Percentiles rank a stretch among this genome's conserved stretches.
Conservation (phyloP, 257 asterid genomes). For the Ilex asprella region DNA sequence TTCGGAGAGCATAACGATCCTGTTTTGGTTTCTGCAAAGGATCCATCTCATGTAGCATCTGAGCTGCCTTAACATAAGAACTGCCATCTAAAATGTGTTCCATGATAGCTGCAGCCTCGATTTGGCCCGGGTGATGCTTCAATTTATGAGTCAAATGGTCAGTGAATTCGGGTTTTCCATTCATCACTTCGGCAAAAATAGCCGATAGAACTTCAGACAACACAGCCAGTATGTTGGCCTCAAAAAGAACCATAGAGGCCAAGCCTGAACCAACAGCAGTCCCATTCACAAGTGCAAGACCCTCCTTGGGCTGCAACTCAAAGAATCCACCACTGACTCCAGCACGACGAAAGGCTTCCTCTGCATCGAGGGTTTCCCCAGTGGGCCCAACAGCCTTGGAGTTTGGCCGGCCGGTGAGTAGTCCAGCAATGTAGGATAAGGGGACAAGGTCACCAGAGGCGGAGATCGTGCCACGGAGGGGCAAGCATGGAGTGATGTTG, state of each 20-base stretch:
- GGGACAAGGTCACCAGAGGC: slow-evolving; percentile 1
- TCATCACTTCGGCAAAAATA: neutral
- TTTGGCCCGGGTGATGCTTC: slow-evolving; percentile 2
- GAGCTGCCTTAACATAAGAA: neutral
- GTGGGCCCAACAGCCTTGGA: slow-evolving; percentile 1
- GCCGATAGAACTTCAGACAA: slow-evolving; percentile 1
- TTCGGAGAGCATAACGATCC: neutral
- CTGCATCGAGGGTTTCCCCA: neutral
- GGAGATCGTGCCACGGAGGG: neutral
- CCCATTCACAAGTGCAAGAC: neutral
- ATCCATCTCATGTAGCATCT: neutral
- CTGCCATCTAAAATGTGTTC: slow-evolving; percentile 2
- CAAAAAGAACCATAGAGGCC: neutral
- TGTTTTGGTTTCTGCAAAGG: slow-evolving; percentile 2
- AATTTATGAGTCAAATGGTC: neutral
- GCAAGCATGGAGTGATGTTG: neutral
- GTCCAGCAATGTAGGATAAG: slow-evolving; percentile 1
- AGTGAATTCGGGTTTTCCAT: slow-evolving; percentile 3
- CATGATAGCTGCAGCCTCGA: slow-evolving; percentile 1
- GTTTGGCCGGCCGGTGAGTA: neutral
- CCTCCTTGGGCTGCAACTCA: slow-evolving; percentile 3
- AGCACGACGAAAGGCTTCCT: neutral
- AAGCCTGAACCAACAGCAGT: slow-evolving; percentile 2
- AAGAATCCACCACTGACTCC: neutral
- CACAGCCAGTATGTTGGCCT: neutral